Evolutionary conservation across 176 grass and related monocot species (phyloP).

Genomic region (Thinopyrum elongatum): DNA sequence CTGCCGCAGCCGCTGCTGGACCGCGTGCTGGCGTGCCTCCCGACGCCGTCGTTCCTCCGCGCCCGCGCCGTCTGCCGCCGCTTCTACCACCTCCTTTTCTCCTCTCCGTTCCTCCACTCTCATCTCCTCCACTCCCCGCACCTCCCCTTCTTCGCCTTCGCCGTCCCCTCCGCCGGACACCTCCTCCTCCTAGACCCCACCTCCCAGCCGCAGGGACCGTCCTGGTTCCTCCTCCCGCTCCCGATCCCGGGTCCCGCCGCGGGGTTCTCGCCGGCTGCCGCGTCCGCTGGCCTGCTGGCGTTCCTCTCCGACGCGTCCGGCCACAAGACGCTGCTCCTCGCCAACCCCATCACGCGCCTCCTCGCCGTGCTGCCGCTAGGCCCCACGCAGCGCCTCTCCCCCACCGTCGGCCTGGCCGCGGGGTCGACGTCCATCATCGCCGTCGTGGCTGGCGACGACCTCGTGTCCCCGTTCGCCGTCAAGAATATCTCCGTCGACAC

Average conservation of each 20-base stretch:
- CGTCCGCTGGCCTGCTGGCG: constrained; percentile 67
- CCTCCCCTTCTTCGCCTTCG: constrained; percentile 83
- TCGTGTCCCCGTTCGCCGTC: constrained; percentile 92
- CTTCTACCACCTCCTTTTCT: constrained; percentile 84
- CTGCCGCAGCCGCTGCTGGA: constrained; percentile 78
- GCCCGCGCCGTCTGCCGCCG: constrained; percentile 72
- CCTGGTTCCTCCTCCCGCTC: constrained; percentile 67
- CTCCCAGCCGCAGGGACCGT: neutral
- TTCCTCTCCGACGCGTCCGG: constrained; percentile 75
- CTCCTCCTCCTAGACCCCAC: constrained; percentile 61
- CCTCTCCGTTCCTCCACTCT: constrained; percentile 78
- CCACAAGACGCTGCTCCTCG: constrained; percentile 74
- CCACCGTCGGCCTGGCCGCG: constrained; percentile 70
- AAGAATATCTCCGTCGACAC: constrained; percentile 93
- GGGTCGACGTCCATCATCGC: constrained; percentile 71
- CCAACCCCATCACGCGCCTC: constrained; percentile 79
- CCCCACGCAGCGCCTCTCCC: constrained; percentile 70
- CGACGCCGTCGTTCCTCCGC: constrained; percentile 74
- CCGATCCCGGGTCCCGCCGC: constrained; percentile 1
- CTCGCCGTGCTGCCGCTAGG: constrained; percentile 58
- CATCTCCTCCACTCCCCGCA: constrained; percentile 80
- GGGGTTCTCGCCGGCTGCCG: constrained; percentile 59
- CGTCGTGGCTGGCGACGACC: constrained; percentile 72
- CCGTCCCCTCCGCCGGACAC: constrained; percentile 29
- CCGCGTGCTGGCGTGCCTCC: constrained; percentile 78